These are phyloP conservation scores for Acephala macrosclerotiorum DNA, from an alignment of 2,329 filamentous ascomycete species.

Conservation along the genomic window DNA sequence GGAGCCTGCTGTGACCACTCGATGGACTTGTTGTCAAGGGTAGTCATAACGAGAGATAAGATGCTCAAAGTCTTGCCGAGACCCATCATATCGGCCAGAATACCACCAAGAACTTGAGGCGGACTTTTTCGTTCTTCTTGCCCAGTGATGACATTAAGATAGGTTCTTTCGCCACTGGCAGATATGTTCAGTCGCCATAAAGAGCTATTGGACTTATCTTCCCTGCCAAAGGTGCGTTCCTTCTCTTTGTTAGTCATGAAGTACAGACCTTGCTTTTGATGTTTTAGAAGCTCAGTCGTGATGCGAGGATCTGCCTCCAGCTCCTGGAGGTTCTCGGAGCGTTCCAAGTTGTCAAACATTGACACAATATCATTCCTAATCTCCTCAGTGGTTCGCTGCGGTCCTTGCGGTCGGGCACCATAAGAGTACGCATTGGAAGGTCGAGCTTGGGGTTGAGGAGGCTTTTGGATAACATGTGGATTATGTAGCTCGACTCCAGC, in stretches of 20 bases:
- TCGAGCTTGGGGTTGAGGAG: conserved; percentile 34
- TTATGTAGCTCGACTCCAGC: conserved; percentile 77
- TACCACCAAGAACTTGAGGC: conserved; percentile 73
- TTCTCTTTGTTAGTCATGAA: conserved; percentile 86
- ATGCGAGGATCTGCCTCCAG: conserved; percentile 70
- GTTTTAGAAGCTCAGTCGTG: conserved; percentile 74
- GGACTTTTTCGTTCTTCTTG: conserved; percentile 66
- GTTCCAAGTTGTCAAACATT: conserved; percentile 86
- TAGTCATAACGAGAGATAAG: conserved; percentile 76
- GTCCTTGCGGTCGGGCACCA: conserved; percentile 44
- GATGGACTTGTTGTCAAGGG: conserved; percentile 62
- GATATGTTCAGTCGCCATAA: conserved; percentile 75
- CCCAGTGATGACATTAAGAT: conserved; percentile 87
- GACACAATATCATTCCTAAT: conserved; percentile 83
- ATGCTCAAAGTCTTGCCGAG: conserved; percentile 89
- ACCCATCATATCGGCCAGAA: conserved; percentile 88
- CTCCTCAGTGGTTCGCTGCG: conserved; percentile 78
- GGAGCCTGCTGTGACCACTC: conserved; percentile 66
- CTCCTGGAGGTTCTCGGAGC: conserved; percentile 76
- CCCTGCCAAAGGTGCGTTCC: conserved; percentile 60
- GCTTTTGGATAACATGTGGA: conserved; percentile 62
- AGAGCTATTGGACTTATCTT: conserved; percentile 69
- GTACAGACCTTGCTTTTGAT: conserved; percentile 89
- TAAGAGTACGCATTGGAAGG: conserved; percentile 44
- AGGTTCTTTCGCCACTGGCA: conserved; percentile 65